Percentiles rank a stretch among this genome's conserved stretches.
Evolutionary conservation across 2,329 filamentous ascomycete species (phyloP).

Genomic region (Graphilbum fragrans): DNA sequence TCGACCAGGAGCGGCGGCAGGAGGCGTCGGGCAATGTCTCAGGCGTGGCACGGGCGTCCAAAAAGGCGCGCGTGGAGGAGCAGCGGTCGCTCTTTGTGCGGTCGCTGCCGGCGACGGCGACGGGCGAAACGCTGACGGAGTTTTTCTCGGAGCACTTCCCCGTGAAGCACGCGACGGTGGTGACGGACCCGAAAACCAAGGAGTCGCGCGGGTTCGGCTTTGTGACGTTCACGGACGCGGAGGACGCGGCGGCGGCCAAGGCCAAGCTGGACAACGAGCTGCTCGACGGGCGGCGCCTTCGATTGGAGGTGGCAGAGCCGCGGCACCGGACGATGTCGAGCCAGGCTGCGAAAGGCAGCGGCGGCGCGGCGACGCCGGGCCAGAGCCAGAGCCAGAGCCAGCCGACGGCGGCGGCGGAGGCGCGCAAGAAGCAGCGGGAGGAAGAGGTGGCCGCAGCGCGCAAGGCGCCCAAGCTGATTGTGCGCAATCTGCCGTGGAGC

Average conservation of each 20-base stretch:
- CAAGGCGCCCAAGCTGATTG: slow-evolving; percentile 65
- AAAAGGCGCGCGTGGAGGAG: slow-evolving; percentile 47
- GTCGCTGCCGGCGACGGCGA: slow-evolving; percentile 66
- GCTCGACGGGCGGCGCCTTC: slow-evolving; percentile 70
- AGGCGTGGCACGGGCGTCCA: slow-evolving; percentile 22
- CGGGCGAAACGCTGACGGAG: slow-evolving; percentile 70
- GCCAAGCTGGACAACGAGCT: slow-evolving; percentile 68
- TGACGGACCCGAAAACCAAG: slow-evolving; percentile 76
- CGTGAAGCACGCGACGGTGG: slow-evolving; percentile 90
- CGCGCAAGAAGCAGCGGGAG: slow-evolving; percentile 39
- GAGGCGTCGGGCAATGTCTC: background rate
- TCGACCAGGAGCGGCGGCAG: slow-evolving; percentile 14
- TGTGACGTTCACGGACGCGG: slow-evolving; percentile 88
- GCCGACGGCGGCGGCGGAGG: slow-evolving; percentile 20
- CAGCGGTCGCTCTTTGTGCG: slow-evolving; percentile 79
- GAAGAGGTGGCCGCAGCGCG: slow-evolving; percentile 48
- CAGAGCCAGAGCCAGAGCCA: background rate
- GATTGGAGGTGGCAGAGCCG: slow-evolving; percentile 77
- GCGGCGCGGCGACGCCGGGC: slow-evolving; percentile 23
- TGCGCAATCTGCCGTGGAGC: slow-evolving; percentile 92
- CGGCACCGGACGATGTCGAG: slow-evolving; percentile 53
- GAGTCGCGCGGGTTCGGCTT: slow-evolving; percentile 88
- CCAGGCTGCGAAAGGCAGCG: slow-evolving; percentile 12
- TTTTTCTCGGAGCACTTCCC: slow-evolving; percentile 92
- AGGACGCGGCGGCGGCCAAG: slow-evolving; percentile 74